Percentiles rank a stretch among this genome's conserved stretches.
phyloP scores from a whole-genome alignment of 495 filamentous ascomycete species.

The Trichoderma erinaceum region DNA sequence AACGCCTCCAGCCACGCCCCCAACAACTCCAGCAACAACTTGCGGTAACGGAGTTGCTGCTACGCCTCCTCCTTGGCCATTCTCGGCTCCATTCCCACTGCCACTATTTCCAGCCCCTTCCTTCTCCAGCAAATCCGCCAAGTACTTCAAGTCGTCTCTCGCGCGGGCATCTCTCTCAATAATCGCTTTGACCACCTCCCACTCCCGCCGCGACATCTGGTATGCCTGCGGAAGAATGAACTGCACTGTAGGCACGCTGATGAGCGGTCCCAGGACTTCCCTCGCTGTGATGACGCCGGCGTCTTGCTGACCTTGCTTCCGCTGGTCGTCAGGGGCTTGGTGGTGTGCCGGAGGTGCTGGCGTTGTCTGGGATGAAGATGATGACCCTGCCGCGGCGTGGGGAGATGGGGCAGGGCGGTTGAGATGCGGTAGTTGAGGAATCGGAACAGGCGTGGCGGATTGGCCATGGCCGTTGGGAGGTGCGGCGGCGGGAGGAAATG shows the following conservation, averaged over 20 bases:
- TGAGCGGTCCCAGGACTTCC: constrained; percentile 54
- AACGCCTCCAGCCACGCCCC: background rate
- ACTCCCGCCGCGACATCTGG: constrained; percentile 54
- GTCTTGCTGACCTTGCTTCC: constrained; percentile 26
- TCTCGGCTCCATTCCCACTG: constrained; percentile 11
- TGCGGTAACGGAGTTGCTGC: constrained; percentile 10
- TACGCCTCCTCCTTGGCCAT: constrained; percentile 13
- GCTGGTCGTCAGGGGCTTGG: constrained; percentile 21
- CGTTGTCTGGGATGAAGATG: constrained; percentile 14
- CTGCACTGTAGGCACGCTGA: constrained; percentile 55
- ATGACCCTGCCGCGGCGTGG: background rate
- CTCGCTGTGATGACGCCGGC: constrained; percentile 28
- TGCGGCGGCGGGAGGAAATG: constrained; percentile 9
- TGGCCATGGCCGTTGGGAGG: constrained; percentile 16
- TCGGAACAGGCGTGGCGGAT: constrained; percentile 9
- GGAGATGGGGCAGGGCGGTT: constrained; percentile 27
- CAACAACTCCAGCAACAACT: background rate
- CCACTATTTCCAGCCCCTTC: constrained; percentile 24
- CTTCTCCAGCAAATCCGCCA: constrained; percentile 42
- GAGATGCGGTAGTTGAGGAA: constrained; percentile 23
- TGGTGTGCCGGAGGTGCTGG: constrained; percentile 21
- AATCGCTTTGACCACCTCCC: constrained; percentile 57
- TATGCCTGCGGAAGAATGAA: constrained; percentile 62
- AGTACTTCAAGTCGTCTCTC: constrained; percentile 41
- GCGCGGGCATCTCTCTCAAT: constrained; percentile 46